Base-by-base conservation (phyloP, 768 basidiomycete genomes). In the Mycena epipterygia region DNA sequence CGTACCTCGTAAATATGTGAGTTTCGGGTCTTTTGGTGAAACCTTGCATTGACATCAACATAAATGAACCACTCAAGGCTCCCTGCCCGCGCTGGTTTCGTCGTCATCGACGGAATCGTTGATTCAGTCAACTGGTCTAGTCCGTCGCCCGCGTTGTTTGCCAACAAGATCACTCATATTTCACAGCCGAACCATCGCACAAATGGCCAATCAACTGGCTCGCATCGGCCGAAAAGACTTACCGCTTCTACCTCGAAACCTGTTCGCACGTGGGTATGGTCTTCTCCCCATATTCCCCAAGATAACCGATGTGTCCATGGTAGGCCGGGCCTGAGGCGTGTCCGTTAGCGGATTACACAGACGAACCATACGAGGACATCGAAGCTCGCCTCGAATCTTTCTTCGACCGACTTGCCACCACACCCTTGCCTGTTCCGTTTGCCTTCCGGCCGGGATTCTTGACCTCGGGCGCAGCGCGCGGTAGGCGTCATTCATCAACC, bases 1-100 rank as follows among this genome's bases (percentile, higher is more conserved):
- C 73, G 9, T 77, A 77, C 46, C 72, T 77, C 19, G 76, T 74
- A 17, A 77, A 77, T 48, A 77, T 77, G 76, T 72, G 42, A 33
- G 73, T 70, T 29, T 16, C 25, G 25, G 58, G n/a, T 29, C 29
- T 25, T 53, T 23, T n/a, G 9, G 37, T 39, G 37, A 9, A 8
- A 9, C 46, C 25, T 21, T 48, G 6, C 19, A 5, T 12, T 12
- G 13, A 14, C 1, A n/a, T n/a, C n/a, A n/a, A n/a, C n/a, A n/a
- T 46, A 23, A 23, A n/a, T 52, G 16, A 53, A 42, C 16, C 51
- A 3, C 13, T 17, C 16, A 33, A 76, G 76, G 75, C 48, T 77
- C 23, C 76, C 76, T 14, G 48, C 56, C 21, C 73, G 75, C 9
- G 71, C 63, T 25, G 76, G 76, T 1, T 72, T 70, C 42, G 72